Evolutionary conservation across 1,284 basidiomycete genomes (phyloP).

Genomic region (Sphaerobolus stellatus): DNA sequence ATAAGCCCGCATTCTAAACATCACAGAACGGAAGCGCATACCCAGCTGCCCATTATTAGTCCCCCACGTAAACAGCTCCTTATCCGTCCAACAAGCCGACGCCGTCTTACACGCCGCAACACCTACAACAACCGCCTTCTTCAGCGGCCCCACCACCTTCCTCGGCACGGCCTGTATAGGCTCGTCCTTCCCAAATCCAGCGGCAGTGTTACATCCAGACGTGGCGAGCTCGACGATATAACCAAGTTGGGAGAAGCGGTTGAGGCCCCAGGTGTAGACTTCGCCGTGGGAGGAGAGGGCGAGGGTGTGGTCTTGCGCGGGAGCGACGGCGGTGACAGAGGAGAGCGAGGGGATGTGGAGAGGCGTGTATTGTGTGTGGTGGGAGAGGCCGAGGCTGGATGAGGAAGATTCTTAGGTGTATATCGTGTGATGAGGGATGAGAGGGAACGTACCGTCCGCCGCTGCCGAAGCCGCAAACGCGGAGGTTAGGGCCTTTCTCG

Average conservation of each 20-base stretch:
- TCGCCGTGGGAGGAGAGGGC: slow-evolving; percentile 80
- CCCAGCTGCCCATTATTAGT: slow-evolving; percentile 94
- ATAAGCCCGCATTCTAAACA: neutral
- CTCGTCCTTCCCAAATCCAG: slow-evolving; percentile 40
- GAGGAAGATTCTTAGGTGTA: slow-evolving; percentile 12
- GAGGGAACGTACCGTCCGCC: slow-evolving; percentile 61
- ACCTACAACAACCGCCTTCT: slow-evolving; percentile 79
- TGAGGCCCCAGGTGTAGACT: slow-evolving; percentile 89
- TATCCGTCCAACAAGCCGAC: slow-evolving; percentile 86
- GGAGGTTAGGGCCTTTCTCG: slow-evolving; percentile 72
- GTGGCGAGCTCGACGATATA: slow-evolving; percentile 71
- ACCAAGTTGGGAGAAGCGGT: slow-evolving; percentile 86
- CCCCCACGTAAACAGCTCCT: slow-evolving; percentile 94
- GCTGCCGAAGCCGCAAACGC: slow-evolving; percentile 84
- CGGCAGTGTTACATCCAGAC: neutral
- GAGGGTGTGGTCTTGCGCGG: slow-evolving; percentile 94
- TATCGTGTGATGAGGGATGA: neutral
- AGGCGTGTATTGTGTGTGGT: slow-evolving; percentile 79
- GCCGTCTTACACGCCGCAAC: slow-evolving; percentile 87
- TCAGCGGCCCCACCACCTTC: slow-evolving; percentile 74
- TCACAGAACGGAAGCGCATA: neutral
- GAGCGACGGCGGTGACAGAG: slow-evolving; percentile 63
- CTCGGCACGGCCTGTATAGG: slow-evolving; percentile 76
- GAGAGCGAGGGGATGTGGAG: slow-evolving; percentile 61
- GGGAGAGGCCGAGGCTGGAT: slow-evolving; percentile 68